phyloP scores from a whole-genome alignment of 2,329 filamentous ascomycete genomes.

The Fusarium abutilonis region DNA sequence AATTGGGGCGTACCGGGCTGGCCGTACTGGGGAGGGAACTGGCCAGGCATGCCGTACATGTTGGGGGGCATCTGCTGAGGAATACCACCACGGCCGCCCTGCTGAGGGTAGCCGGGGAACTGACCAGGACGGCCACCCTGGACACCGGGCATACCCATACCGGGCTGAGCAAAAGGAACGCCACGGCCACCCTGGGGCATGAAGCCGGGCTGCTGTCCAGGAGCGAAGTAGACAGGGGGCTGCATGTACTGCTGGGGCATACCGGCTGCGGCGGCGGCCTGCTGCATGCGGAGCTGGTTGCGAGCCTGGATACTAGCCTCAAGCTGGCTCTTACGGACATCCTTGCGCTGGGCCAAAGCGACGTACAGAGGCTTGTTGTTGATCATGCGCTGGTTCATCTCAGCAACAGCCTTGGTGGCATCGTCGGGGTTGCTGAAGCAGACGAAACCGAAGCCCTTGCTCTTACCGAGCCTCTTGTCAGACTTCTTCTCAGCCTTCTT shows the following conservation, averaged over 20 bases:
- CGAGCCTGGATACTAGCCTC: slow-evolving; percentile 99
- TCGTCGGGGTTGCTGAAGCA: slow-evolving; percentile 99
- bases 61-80: slow-evolving; percentile 88
- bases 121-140: slow-evolving; percentile 86
- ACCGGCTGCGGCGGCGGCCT: slow-evolving; percentile 88
- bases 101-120: slow-evolving; percentile 86
- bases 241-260: slow-evolving; percentile 91
- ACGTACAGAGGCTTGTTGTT: slow-evolving; percentile 97
- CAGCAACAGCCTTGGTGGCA: slow-evolving; percentile 97
- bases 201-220: slow-evolving; percentile 79
- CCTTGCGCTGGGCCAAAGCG: slow-evolving; percentile 97
- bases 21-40: slow-evolving; percentile 83
- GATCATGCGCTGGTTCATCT: slow-evolving; percentile 99
- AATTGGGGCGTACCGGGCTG: slow-evolving; percentile 83
- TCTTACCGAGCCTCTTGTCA: slow-evolving; percentile 86
- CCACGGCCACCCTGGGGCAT: slow-evolving; percentile 71
- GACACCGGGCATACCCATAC: slow-evolving; percentile 73
- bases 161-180: slow-evolving; percentile 72
- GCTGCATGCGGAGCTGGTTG: slow-evolving; percentile 98
- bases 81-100: slow-evolving; percentile 86
- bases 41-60: slow-evolving; percentile 82
- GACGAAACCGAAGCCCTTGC: slow-evolving; percentile 99
- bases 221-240: slow-evolving; percentile 90
- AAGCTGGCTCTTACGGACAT: slow-evolving; percentile 98
- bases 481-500: slow-evolving; percentile 68